phyloP scores from a whole-genome alignment of 805 yeast genomes.

The Metschnikowia bowlesiae region DNA sequence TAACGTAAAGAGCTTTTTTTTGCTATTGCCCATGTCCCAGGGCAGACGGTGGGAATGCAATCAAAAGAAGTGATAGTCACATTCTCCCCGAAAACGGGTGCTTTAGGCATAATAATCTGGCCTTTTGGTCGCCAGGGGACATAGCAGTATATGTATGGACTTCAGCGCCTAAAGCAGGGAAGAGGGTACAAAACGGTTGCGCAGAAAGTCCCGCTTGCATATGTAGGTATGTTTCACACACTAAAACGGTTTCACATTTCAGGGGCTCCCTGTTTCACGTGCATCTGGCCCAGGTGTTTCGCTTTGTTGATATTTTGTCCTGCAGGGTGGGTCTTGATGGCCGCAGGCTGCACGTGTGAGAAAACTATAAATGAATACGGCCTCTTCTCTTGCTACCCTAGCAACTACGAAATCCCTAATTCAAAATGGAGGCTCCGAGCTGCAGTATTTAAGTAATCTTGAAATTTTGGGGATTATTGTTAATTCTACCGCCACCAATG shows the following conservation, averaged over 20 bases:
- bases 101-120: neutral
- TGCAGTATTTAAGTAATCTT: neutral
- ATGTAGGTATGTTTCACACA: neutral
- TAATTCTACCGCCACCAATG: neutral
- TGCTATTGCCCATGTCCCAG: neutral
- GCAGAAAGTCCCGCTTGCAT: neutral
- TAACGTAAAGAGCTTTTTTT: neutral
- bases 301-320: neutral
- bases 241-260: too few relatives aligned
- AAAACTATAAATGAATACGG: conserved; percentile 2
- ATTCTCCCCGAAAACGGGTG: too few relatives aligned
- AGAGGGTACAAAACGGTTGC: neutral
- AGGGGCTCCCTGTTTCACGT: neutral
- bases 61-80: neutral
- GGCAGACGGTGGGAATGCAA: neutral
- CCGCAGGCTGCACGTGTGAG: neutral
- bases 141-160: neutral
- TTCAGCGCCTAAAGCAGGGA: neutral
- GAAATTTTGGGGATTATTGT: neutral
- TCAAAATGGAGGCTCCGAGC: conserved; percentile 4
- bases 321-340: neutral
- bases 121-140: neutral
- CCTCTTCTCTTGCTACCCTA: conserved; percentile 1
- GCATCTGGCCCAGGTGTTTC: neutral
- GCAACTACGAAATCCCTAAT: neutral